Evolutionary conservation across 345 rosid genomes (phyloP).

Genomic region (Populus tremula): DNA sequence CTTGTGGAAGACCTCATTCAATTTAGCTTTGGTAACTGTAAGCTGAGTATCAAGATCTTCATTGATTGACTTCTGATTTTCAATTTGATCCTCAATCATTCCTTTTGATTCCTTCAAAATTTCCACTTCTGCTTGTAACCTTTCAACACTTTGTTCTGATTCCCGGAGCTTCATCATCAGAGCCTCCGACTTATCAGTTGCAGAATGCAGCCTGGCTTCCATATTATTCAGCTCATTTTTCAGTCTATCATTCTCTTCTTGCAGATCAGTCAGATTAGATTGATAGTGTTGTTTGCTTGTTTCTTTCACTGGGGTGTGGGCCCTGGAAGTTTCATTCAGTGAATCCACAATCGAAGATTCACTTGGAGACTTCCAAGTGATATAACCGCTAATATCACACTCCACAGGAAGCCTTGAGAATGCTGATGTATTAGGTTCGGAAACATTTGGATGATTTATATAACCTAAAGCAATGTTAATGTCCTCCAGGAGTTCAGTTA

Average conservation of each 20-base stretch:
- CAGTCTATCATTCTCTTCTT: slow-evolving; percentile 42
- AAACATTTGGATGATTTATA: slow-evolving; percentile 24
- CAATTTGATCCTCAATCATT: slow-evolving; percentile 59
- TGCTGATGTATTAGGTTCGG: slow-evolving; percentile 12
- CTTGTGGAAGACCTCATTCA: slow-evolving; percentile 69
- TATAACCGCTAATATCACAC: slow-evolving; percentile 27
- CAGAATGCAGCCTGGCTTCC: slow-evolving; percentile 39
- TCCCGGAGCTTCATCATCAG: slow-evolving; percentile 39
- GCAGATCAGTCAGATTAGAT: slow-evolving; percentile 29
- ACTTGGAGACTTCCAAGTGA: slow-evolving; percentile 45
- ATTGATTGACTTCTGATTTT: slow-evolving; percentile 61
- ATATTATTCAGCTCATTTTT: slow-evolving; percentile 40
- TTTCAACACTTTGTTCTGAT: slow-evolving; percentile 44
- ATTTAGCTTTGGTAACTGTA: slow-evolving; percentile 54
- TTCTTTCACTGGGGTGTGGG: slow-evolving; percentile 9
- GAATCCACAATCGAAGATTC: slow-evolving; percentile 13
- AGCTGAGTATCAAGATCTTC: slow-evolving; percentile 90
- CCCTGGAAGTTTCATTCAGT: slow-evolving; percentile 19
- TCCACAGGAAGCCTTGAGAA: slow-evolving; percentile 21
- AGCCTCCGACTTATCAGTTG: slow-evolving; percentile 31
- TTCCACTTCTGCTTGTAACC: slow-evolving; percentile 48
- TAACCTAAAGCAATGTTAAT: slow-evolving; percentile 75
- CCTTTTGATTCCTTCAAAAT: slow-evolving; percentile 49
- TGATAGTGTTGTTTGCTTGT: slow-evolving; percentile 18
- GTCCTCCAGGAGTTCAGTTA: slow-evolving; percentile 63